Evolutionary conservation across 2,329 filamentous ascomycete genomes (phyloP).

Genomic region (Penicillium sp.): DNA sequence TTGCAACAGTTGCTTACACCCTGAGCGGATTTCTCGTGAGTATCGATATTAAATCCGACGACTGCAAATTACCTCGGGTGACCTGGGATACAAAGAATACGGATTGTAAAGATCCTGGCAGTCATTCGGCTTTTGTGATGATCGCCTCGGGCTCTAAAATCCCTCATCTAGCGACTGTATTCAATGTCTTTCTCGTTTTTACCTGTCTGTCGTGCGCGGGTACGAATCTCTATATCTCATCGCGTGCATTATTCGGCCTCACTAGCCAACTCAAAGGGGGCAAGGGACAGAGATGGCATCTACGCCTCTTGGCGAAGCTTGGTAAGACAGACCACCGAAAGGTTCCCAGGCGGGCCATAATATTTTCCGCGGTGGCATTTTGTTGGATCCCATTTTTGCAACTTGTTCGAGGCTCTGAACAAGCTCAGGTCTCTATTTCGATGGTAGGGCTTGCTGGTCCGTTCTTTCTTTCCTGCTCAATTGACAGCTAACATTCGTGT

Average conservation of each 20-base stretch:
- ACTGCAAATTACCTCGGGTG: constrained; percentile 20
- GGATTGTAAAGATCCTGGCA: not conserved
- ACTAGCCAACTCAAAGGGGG: constrained; percentile 20
- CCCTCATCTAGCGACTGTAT: constrained; percentile 20
- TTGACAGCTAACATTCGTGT: not conserved
- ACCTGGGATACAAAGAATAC: constrained; percentile 13
- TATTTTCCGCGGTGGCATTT: constrained; percentile 41
- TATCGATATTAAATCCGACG: constrained; percentile 25
- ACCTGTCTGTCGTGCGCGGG: constrained; percentile 33
- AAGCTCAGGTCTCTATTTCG: not conserved
- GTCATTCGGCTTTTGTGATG: constrained; percentile 25
- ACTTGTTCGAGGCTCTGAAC: constrained; percentile 15
- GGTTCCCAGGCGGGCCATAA: constrained; percentile 41
- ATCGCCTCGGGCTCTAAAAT: constrained; percentile 23
- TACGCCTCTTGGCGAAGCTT: constrained; percentile 22
- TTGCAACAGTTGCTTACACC: constrained; percentile 28
- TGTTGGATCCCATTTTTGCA: constrained; percentile 47
- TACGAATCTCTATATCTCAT: constrained; percentile 38
- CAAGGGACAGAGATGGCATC: constrained; percentile 11
- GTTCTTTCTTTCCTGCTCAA: not conserved
- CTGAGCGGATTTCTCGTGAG: constrained; percentile 26
- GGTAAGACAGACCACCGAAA: constrained; percentile 25
- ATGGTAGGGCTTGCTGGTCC: not conserved
- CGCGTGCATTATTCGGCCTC: constrained; percentile 35
- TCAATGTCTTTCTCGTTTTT: constrained; percentile 33